Base-by-base conservation (phyloP, 2,329 filamentous ascomycete species). In the Fusarium albidum region DNA sequence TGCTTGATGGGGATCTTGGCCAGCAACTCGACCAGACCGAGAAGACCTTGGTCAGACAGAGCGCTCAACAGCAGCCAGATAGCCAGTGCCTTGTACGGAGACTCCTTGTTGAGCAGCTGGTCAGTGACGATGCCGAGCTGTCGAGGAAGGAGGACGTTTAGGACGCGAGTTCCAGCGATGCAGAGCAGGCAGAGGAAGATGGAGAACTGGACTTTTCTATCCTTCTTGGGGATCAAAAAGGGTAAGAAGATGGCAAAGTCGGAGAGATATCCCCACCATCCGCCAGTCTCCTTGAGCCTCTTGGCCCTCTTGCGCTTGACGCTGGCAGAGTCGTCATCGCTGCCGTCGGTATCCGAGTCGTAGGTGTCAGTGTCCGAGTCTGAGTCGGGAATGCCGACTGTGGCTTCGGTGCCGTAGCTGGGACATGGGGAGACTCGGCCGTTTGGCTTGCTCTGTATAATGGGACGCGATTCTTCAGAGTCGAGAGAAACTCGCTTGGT, bases 1-100 rank as follows among this genome's bases (percentile, higher is more conserved):
- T 73, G 71, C 60, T 67, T 64, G 10, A 73, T 71, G 0, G 72
- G 71, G 1, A 73, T 71, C 35, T 71, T 73, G 40, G 65, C 64
- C 15, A 73, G 29, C 1, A 38, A 31, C 18, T 67, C 41, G 3
- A 73, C 32, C 0, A 69, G 11, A 0, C 55, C 49, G 2, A 66
- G 9, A 0, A 55, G 15, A 10, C 43, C 39, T 1, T 63, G 55
- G 3, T 55, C 49, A 1, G 56, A 52, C 2, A 60, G 8, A 2
- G 60, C 33, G 9, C 44, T 59, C 12, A 64, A 40, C 7, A 44
- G 9, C 4, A 69, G 53, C 62, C 61, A 68, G 8, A 63, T 14
- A 7, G 43, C 31, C 2, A 70, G 25, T 1, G 62, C 54, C 0
- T 44, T 41, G 37, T 64, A 70, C 0, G 68, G 66, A 2, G 50